These are phyloP conservation scores for Ceratocystis lukuohia DNA, from an alignment of 2,329 filamentous ascomycete genomes.

Conservation along the genomic window DNA sequence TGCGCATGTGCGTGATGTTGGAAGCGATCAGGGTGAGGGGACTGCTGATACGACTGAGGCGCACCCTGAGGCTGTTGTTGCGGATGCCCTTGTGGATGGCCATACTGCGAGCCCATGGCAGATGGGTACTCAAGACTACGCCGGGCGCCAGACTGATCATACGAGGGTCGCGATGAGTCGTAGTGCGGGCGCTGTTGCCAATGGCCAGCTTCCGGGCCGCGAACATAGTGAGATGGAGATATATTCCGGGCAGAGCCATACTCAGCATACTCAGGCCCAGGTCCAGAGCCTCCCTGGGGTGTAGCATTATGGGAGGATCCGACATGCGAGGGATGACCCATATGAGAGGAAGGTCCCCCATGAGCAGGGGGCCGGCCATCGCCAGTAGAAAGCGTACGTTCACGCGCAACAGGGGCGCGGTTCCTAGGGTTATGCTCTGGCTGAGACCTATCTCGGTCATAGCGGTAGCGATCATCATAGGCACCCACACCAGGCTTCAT, in stretches of 20 bases:
- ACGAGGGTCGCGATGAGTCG: constrained; percentile 31
- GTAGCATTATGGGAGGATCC: background rate
- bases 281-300: background rate
- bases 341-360: background rate
- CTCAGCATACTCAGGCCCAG: background rate
- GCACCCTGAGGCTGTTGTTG: background rate
- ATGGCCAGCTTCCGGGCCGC: constrained; percentile 12
- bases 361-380: constrained; percentile 11
- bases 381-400: constrained; percentile 11
- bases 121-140: constrained; percentile 20
- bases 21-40: constrained; percentile 22
- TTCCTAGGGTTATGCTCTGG: constrained; percentile 12
- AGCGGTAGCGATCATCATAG: constrained; percentile 42
- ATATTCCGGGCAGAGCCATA: constrained; percentile 16
- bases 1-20: constrained; percentile 28
- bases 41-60: constrained; percentile 30
- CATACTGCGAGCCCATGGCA: constrained; percentile 28
- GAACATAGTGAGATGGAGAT: constrained; percentile 13
- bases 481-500: constrained; percentile 28
- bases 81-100: constrained; percentile 25
- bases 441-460: constrained; percentile 26
- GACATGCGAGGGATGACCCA: background rate
- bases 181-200: constrained; percentile 24
- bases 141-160: constrained; percentile 31
- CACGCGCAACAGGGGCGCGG: background rate